Base-by-base conservation (phyloP, 352 stramenopile species). In the Phytophthora cryptogea region DNA sequence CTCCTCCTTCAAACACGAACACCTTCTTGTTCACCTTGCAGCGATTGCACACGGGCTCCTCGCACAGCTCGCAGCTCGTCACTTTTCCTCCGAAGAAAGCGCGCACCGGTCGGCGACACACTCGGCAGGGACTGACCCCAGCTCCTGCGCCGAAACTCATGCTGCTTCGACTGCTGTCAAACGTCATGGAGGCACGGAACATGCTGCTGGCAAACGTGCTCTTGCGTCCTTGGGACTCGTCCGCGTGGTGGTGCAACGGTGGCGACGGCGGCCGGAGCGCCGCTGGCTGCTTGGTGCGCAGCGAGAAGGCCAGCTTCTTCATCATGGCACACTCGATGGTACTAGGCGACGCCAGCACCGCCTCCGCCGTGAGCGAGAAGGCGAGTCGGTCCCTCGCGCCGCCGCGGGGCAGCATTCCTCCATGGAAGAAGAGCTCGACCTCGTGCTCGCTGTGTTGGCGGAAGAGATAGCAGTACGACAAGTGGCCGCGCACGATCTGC, bases 231-330 rank as follows among this genome's bases (percentile, higher is more conserved):
- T 20, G 40, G 13, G 41, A 63, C 49, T 68, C 60, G 20, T 61
- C 48, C 4, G 51, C 41, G 26, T 59, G 53, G 36, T 70, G 58
- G 46, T 77, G 46, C 45, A 70, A 40, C 8, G 65, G 49, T 23
- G 63, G 64, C 39, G 72, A 68, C 10, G 52, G 53, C 23, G 47
- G 52, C 8, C 42, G 64, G 3, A 61, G 30, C 56, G 52, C 59
- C 27, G 42, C 27, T 7, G 56, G 51, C 28, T 69, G 39, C n/a
- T 62, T 74, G 65, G 68, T 78, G 7, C 72, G 77, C 28, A 87
- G 39, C 39, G 72, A 80, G 45, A 83, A 87, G 54, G 77, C 70
- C 40, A 90, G 59, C 54, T 90, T 90, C 65, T 89, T 89, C 70
- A 90, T 85, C 66, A 82, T 74, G 7, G 78, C 76, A 47, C 73